A percentile compares a stretch with the other conserved stretches of the same genome.
These are phyloP conservation scores for Plasmodium chabaudi DNA, from an alignment of 169 alveolate species.

Conservation along the genomic window DNA sequence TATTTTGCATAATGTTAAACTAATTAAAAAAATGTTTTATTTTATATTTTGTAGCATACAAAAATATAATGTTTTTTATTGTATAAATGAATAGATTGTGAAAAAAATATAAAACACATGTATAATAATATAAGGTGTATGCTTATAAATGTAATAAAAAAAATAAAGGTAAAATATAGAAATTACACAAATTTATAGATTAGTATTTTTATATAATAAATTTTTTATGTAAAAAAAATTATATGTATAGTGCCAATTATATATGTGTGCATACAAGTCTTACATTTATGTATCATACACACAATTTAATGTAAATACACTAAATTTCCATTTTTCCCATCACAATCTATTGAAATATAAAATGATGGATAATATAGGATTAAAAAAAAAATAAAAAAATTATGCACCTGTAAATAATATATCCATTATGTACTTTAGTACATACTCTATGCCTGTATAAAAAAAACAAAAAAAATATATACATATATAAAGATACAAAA, in stretches of 20 bases:
- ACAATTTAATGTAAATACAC: conserved; percentile 44
- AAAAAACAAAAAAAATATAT: background rate
- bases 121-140: background rate
- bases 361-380: background rate
- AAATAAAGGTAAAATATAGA: background rate
- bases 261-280: background rate
- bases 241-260: background rate
- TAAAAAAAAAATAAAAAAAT: background rate
- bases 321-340: conserved; percentile 8
- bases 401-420: conserved; percentile 58
- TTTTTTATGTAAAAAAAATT: background rate
- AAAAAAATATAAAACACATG: background rate
- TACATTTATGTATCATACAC: background rate
- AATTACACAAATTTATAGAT: no score
- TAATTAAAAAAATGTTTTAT: background rate
- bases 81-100: background rate
- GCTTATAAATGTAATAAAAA: background rate
- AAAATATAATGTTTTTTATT: background rate
- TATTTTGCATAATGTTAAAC: no score
- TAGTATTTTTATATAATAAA: no score
- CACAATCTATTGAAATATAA: background rate
- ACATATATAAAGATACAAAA: background rate
- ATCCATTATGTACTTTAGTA: conserved; percentile 51
- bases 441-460: conserved; percentile 65
- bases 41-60: conserved; percentile 7